Evolutionary conservation across 768 basidiomycete species (phyloP), one percentile per base, ranked within the genome.

Genomic region (Lactifluus subvellereus): DNA sequence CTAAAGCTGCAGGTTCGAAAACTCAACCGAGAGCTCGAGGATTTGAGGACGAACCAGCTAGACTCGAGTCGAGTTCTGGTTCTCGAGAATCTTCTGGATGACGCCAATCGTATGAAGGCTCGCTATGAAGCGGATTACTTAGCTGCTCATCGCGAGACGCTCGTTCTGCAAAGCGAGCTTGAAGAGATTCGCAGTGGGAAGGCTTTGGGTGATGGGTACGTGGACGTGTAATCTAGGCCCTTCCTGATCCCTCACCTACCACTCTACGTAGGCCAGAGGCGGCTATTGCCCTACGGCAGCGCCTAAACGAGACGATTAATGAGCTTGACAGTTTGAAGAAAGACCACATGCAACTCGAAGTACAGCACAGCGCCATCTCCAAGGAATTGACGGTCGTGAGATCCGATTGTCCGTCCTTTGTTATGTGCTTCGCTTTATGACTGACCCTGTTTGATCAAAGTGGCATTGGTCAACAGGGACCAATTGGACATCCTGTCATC

Each of bases 141-240:
- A 13, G 79, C 85, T 1, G 85, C 86, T 16, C 94, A 96, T 72
- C 79, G 92, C 43, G 89, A 90, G 73, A 89, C 88, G 71, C 78
- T 96, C 37, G 79, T 89, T 4, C 72, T 96, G 37, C 86, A 91
- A 71, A 82, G 85, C 45, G 84, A 91, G 69, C 74, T 97, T 66
- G 94, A 98, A 69, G 91, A 94, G 72, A 94, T 98, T 66, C 77
- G 91, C 56, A 89, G 83, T 63, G 95, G 93, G n/a, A 91, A 87
- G 75, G 81, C 87, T 4, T 73, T 85, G 63, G 90, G 89, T 50
- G 88, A 94, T 71, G 89, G 88, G 93, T 92, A 71, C 52, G 84
- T 72, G 3, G 27, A 6, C 49, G 18, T 30, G 32, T 49, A 37
- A 27, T n/a, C 40, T 52, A 20, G 38, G 14, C 38, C 40, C 45